phyloP scores from a whole-genome alignment of 768 basidiomycete species.

The Trametes maxima region DNA sequence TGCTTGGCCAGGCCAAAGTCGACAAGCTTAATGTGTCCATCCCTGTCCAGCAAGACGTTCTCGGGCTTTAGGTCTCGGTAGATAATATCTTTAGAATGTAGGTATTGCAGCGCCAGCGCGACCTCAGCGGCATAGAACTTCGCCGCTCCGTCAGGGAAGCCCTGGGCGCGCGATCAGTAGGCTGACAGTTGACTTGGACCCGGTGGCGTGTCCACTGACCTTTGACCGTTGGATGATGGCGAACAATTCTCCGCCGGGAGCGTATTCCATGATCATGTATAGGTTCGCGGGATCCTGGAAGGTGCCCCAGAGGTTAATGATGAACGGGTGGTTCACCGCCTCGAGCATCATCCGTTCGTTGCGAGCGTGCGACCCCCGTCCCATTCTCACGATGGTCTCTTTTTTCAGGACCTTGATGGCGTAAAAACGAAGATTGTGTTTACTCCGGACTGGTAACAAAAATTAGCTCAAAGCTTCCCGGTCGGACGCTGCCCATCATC shows the following conservation, averaged over 20 bases:
- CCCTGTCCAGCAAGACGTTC: slow-evolving; percentile 89
- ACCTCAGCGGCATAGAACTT: slow-evolving; percentile 98
- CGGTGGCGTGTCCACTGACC: slow-evolving; percentile 45
- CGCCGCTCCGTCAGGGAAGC: slow-evolving; percentile 96
- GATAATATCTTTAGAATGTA: slow-evolving; percentile 86
- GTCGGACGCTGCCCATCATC: too few species aligned
- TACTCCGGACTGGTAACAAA: slow-evolving; percentile 68
- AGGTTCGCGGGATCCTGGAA: slow-evolving; percentile 92
- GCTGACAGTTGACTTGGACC: background rate
- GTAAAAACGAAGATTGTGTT: slow-evolving; percentile 94
- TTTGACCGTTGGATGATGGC: slow-evolving; percentile 89
- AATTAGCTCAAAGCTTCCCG: background rate
- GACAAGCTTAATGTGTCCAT: slow-evolving; percentile 95
- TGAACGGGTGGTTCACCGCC: slow-evolving; percentile 86
- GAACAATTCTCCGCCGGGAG: slow-evolving; percentile 95
- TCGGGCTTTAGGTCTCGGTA: slow-evolving; percentile 99
- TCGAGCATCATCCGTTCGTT: slow-evolving; percentile 89
- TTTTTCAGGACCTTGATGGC: slow-evolving; percentile 95
- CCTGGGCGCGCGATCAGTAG: slow-evolving; percentile 42
- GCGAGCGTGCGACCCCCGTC: slow-evolving; percentile 97
- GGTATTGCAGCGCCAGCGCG: slow-evolving; percentile 86
- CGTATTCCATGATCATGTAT: slow-evolving; percentile 98
- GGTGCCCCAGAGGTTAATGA: slow-evolving; percentile 94
- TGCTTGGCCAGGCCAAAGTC: slow-evolving; percentile 97
- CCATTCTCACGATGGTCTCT: slow-evolving; percentile 87